Base-by-base conservation (phyloP, 1,139 yeast genomes). In the Taiozyma sp. region DNA sequence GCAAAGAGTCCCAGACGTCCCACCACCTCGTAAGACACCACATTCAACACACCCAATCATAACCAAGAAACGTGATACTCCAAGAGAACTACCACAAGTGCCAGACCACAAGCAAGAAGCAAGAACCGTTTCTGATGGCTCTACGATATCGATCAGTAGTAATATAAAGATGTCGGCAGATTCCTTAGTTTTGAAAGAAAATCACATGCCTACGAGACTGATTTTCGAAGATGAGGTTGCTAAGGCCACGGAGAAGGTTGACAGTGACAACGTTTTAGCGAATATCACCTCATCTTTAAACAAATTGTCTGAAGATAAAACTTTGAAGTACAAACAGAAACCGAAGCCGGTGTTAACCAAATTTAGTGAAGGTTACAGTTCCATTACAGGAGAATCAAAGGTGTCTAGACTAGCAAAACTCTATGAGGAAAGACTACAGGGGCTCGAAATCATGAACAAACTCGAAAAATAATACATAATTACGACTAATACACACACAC, bases 401-500 rank as follows among this genome's bases (percentile, higher is more conserved):
- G 65, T 61, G n/a, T 57, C 48, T 10, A 59, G 53, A 24, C 48
- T 62, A 42, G 65, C 65, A 1, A 54, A 57, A 44, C 47, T 62
- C 14, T 62, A 62, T 41, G 65, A 62, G 43, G 64, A 62, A 49
- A 54, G 64, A 43, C 46, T 62, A 4, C 53, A 47, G 49, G 64
- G 63, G 6, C 45, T 59, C 4, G 50, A 59, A 40, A 51, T 58
- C 3, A 38, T 59, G 49, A 51, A 51, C 22, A 55, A 56, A 47
- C 44, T 59, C n/a, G 60, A 57, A 8, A 49, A 50, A 34, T 43
- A 45, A 48, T 22, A 39, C 28, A 39, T 23, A 16, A 8, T 36
- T 19, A 36, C 5, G 23, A 36, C 23, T 19, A 36, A 36, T 36
- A 36, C 10, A 36, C 22, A 36, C 22, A 36, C 23, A 36, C 23